Conservation (phyloP, 1,284 basidiomycete species). For the Boletus subluridellus region DNA sequence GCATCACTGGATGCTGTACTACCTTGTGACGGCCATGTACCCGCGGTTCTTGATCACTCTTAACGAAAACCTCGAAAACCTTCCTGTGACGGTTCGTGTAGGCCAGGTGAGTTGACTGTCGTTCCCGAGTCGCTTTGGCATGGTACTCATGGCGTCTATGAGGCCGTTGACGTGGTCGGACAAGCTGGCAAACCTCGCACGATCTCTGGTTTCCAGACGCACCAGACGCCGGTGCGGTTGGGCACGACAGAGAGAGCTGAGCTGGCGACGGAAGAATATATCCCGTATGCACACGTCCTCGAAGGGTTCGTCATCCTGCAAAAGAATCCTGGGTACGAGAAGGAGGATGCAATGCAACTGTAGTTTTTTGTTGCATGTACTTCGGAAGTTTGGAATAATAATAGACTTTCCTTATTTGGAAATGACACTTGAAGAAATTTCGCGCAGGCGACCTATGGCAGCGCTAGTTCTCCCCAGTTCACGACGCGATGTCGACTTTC, state of each 20-base stretch:
- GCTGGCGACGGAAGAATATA: constrained; percentile 94
- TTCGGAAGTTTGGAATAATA: background rate
- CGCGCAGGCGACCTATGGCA: too few species aligned
- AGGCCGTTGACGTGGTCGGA: constrained; percentile 87
- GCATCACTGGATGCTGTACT: constrained; percentile 99
- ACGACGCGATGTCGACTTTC: constrained; percentile 16
- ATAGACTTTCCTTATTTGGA: constrained; percentile 10
- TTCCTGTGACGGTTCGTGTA: constrained; percentile 91
- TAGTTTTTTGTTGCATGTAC: constrained; percentile 34
- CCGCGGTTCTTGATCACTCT: constrained; percentile 98
- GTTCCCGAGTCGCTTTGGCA: background rate
- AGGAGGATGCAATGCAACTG: constrained; percentile 77
- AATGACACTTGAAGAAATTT: background rate
- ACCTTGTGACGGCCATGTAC: constrained; percentile 94
- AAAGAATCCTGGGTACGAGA: constrained; percentile 84
- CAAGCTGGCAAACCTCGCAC: constrained; percentile 90
- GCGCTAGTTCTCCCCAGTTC: background rate
- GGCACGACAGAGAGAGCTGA: constrained; percentile 94
- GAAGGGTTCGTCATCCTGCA: constrained; percentile 88
- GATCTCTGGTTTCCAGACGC: constrained; percentile 95
- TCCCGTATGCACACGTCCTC: constrained; percentile 84
- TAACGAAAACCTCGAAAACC: constrained; percentile 82
- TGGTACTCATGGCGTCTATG: constrained; percentile 1
- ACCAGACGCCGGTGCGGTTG: constrained; percentile 91
- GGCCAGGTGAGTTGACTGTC: constrained; percentile 63